Base-by-base conservation (phyloP, 805 yeast genomes). In the Myxozyma nipponensis region DNA sequence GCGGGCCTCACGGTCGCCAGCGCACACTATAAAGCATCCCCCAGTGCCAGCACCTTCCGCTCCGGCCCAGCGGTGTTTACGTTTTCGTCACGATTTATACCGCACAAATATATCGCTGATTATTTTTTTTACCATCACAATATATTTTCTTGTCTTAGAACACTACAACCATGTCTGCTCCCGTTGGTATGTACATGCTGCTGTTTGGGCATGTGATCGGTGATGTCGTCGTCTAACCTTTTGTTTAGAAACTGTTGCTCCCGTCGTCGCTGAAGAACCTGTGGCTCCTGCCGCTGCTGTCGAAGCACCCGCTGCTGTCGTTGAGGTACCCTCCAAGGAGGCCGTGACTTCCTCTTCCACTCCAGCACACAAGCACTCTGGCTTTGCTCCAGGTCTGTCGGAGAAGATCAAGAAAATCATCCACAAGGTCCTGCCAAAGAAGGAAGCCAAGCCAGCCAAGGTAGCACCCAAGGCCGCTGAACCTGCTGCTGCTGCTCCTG, bases 381-480 rank as follows among this genome's bases (percentile, higher is more conserved):
- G 50, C 47, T 23, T 54, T 13, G 57, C 58, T 2, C 52, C 58
- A n/a, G 50, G 58, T 23, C 38, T 54, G 22, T 37, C 45, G 25
- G 58, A 50, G 30, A 52, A 44, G 47, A 23, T 54, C 45, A 54
- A 52, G 46, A 54, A 54, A 45, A 34, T 54, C 15, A 34, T 54
- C 18, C 44, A 42, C 49, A 47, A 44, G 48, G 51, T 49, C 26
- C 19, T 49, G 15, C 46, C 50, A 21, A 54, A 47, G 52, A 37
- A 22, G 28, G 43, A 34, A 28, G 35, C 40, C 40, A 10, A 45
- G 24, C 35, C 13, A 10, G 25, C 26, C 25, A 22, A 15, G 21
- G 36, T 42, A 24, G 46, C 26, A 13, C 41, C 30, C 24, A 38
- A 36, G 32, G 34, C 46, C 19, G 43, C 38, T 13, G 18, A 15